Evolutionary conservation across 345 rosid genomes (phyloP), one percentile per base, ranked within the genome.

Genomic region (Pugionium dolabratum): DNA sequence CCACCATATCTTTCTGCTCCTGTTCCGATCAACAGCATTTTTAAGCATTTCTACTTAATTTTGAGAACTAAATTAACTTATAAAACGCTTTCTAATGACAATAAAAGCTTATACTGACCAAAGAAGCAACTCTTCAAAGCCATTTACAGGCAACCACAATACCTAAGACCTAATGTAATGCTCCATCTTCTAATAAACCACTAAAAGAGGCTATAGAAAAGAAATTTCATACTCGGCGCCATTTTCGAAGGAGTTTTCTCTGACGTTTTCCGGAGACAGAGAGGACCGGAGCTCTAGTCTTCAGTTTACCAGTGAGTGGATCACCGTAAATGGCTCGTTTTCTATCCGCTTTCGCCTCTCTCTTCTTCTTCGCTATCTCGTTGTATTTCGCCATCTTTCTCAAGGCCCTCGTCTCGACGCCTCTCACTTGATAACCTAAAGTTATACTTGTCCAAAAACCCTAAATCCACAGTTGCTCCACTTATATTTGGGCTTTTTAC

Each of bases 321-420:
- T 92, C 91, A 2, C 98, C 98, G 40, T 80, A 90, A 9, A 66
- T 56, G 1, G 76, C 78, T 72, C 98, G 81, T 72, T 84, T 92
- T 60, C 76, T 79, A 35, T 73, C 67, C 4, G 85, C 82, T 65
- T 77, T 80, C 8, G 64, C 72, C 26, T 81, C 95, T 78, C 91
- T 84, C 79, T 80, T 92, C 75, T 39, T 59, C 84, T 84, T 89
- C 83, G 78, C 86, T 68, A 87, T 83, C 44, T 73, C 95, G 71
- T 89, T 92, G 84, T 81, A 92, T 41, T 92, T 87, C 29, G 95
- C 96, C 98, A 92, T 91, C 67, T n/a, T 5, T 4, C 41, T 18
- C 54, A 28, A 1, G 9, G 7, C 0, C 52, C 1, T 37, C 33
- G 28, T 46, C 29, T 62, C 63, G 0, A 70, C 73, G 65, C 64